Conservation (phyloP, 495 filamentous ascomycete genomes). For the Opeltia flavorubescens region DNA sequence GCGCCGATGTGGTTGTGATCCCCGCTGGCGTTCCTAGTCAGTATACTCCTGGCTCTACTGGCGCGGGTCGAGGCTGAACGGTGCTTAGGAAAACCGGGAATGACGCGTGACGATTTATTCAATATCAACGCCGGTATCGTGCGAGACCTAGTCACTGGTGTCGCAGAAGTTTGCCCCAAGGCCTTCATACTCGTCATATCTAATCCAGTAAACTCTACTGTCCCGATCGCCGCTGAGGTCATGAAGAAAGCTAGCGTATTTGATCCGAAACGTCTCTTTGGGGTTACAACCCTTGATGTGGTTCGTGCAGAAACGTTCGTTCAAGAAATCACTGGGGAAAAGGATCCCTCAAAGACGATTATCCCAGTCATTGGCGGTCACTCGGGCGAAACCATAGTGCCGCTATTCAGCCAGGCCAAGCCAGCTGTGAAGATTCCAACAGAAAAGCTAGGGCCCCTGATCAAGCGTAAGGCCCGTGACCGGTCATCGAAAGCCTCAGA, state of each 20-base stretch:
- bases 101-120: constrained; percentile 99
- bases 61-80: constrained; percentile 10
- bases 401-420: constrained; percentile 82
- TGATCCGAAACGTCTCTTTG: constrained; percentile 85
- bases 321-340: constrained; percentile 65
- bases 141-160: constrained; percentile 66
- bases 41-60: constrained; percentile 20
- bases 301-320: constrained; percentile 97
- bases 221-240: constrained; percentile 92
- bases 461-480: constrained; percentile 51
- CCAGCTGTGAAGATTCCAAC: constrained; percentile 66
- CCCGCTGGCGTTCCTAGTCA: constrained; percentile 93
- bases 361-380: constrained; percentile 95
- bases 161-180: constrained; percentile 77
- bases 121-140: constrained; percentile 96
- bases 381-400: constrained; percentile 95
- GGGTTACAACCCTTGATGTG: constrained; percentile 95
- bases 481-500: neutral
- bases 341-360: constrained; percentile 62
- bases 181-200: constrained; percentile 94
- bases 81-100: constrained; percentile 80
- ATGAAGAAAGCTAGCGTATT: constrained; percentile 88
- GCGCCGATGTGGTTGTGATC: constrained; percentile 89
- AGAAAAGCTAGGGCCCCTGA: constrained; percentile 72
- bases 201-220: constrained; percentile 98